A percentile compares a stretch with the other conserved stretches of the same genome.
phyloP scores from a whole-genome alignment of 176 grass and related monocot genomes.

The Guadua angustifolia region DNA sequence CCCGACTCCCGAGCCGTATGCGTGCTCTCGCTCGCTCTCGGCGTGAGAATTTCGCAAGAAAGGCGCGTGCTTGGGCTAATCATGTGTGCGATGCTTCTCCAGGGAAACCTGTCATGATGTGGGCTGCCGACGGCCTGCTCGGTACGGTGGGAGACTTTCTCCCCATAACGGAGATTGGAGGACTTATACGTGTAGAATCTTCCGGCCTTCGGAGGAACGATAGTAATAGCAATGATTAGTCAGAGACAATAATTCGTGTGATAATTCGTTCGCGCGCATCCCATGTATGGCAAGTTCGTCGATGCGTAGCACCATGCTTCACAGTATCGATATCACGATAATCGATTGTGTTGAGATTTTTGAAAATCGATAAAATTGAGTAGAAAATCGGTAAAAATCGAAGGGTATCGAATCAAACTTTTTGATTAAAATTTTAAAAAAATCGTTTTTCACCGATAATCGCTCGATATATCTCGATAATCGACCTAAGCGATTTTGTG shows the following conservation, averaged over 20 bases:
- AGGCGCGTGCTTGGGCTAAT: neutral
- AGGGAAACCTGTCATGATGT: neutral
- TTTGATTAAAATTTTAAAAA: too few species aligned
- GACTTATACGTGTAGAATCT: neutral
- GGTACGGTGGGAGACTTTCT: neutral
- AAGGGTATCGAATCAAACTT: too few species aligned
- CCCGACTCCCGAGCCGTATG: too few species aligned
- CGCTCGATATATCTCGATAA: too few species aligned
- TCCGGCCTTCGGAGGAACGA: neutral
- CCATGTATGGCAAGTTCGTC: neutral
- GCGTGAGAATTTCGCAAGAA: neutral
- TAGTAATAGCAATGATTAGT: neutral
- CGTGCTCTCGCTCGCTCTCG: neutral
- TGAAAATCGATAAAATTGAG: too few species aligned
- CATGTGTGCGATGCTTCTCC: neutral
- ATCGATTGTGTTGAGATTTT: too few species aligned
- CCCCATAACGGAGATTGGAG: neutral
- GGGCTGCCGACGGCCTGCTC: neutral
- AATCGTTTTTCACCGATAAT: too few species aligned
- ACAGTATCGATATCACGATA: too few species aligned
- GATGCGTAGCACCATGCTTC: neutral
- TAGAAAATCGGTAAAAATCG: too few species aligned
- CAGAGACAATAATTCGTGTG: neutral
- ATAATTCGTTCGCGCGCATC: neutral
- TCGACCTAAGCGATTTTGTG: too few species aligned